phyloP scores from a whole-genome alignment of 2,329 filamentous ascomycete species.

The Fusarium compactum region DNA sequence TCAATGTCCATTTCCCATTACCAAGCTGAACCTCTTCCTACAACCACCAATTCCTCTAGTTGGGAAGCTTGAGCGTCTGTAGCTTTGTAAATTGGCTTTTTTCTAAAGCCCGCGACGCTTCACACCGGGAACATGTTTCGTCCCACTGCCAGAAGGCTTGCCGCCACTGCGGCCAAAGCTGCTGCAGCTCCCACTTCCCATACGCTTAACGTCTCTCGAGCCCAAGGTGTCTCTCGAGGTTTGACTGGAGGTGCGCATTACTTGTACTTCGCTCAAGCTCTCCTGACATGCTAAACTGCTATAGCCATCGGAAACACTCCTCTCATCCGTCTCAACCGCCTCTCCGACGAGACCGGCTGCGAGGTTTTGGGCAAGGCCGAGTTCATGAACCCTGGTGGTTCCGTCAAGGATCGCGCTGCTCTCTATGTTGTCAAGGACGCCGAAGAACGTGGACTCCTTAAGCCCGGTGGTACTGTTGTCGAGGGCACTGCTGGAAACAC shows the following conservation, averaged over 20 bases:
- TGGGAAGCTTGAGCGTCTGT: constrained; percentile 10
- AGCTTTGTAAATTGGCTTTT: constrained; percentile 31
- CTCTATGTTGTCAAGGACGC: constrained; percentile 95
- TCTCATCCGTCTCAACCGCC: constrained; percentile 86
- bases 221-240: constrained; percentile 82
- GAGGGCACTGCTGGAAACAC: constrained; percentile 99
- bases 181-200: constrained; percentile 64
- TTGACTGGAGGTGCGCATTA: constrained; percentile 78
- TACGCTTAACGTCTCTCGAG: constrained; percentile 79
- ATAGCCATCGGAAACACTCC: constrained; percentile 97
- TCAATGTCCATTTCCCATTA: constrained; percentile 28
- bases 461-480: constrained; percentile 90
- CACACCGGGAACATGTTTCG: constrained; percentile 69
- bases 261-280: background rate
- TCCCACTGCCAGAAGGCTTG: constrained; percentile 75
- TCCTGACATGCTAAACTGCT: background rate
- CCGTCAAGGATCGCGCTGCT: constrained; percentile 95
- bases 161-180: constrained; percentile 63
- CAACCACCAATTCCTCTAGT: constrained; percentile 17
- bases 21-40: constrained; percentile 24
- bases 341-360: constrained; percentile 93
- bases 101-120: constrained; percentile 11
- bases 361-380: constrained; percentile 96
- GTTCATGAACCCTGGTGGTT: constrained; percentile 98
- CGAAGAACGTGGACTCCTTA: constrained; percentile 85